Conservation (phyloP, 2,329 filamentous ascomycete species). For the Coniochaeta prunicola region DNA sequence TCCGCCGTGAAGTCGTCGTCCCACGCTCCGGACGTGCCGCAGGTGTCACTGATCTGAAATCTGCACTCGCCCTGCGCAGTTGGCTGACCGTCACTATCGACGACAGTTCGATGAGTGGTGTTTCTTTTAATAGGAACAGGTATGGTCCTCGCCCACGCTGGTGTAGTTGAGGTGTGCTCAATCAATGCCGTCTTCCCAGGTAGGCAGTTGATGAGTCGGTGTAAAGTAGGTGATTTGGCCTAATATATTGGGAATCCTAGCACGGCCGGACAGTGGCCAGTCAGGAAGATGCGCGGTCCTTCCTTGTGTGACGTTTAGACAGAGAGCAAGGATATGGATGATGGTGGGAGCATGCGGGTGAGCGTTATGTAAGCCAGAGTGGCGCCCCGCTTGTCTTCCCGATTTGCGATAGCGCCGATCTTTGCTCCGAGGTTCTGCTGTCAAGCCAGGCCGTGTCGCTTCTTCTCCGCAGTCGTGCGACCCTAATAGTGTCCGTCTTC, state of each 20-base stretch:
- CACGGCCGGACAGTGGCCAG: slow-evolving; percentile 2
- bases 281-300: slow-evolving; percentile 1
- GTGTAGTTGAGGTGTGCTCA: slow-evolving; percentile 1
- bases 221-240: slow-evolving; percentile 6
- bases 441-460: neutral
- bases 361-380: slow-evolving; percentile 1
- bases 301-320: neutral
- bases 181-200: slow-evolving; percentile 15
- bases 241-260: slow-evolving; percentile 8
- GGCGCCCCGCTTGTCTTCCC: neutral
- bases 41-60: neutral
- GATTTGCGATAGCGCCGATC: slow-evolving; percentile 10
- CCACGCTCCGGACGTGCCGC: neutral
- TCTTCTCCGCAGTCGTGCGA: neutral
- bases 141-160: neutral
- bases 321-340: neutral
- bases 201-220: slow-evolving; percentile 13
- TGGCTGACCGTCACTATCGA: neutral
- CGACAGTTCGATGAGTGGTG: neutral
- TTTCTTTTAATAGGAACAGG: slow-evolving; percentile 12
- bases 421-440: neutral
- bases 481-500: neutral
- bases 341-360: slow-evolving; percentile 2
- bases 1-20: neutral
- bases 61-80: neutral